Conservation (phyloP, 2,329 filamentous ascomycete genomes). For the Xylariaceae sp. region DNA sequence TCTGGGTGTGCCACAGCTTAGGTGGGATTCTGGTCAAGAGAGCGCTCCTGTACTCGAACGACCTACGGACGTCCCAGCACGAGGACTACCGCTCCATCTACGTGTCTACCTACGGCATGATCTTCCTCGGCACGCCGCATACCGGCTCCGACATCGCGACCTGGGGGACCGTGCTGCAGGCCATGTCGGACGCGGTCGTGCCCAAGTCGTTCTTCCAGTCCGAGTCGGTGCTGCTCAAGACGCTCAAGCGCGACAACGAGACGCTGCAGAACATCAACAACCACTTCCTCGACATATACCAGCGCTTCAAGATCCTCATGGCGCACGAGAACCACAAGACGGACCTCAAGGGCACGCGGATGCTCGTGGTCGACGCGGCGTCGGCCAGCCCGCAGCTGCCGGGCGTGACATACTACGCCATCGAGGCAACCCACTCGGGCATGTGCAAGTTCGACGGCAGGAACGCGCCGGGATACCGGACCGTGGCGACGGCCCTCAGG, state of each 20-base stretch:
- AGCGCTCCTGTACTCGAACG: constrained; percentile 59
- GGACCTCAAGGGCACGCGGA: constrained; percentile 54
- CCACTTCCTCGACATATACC: constrained; percentile 64
- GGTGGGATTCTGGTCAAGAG: constrained; percentile 67
- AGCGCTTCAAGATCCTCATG: constrained; percentile 66
- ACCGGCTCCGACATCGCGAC: constrained; percentile 60
- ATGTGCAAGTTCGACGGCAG: constrained; percentile 41
- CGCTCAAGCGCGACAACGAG: constrained; percentile 67
- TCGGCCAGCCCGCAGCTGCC: constrained; percentile 64
- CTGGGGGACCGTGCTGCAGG: constrained; percentile 61
- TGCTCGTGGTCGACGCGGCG: constrained; percentile 60
- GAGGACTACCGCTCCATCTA: constrained; percentile 62
- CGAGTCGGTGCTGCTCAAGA: constrained; percentile 59
- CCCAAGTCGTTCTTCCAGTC: constrained; percentile 60
- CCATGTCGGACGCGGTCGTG: constrained; percentile 57
- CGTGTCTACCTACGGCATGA: constrained; percentile 66
- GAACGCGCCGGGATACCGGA: constrained; percentile 57
- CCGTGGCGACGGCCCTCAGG: constrained; percentile 39
- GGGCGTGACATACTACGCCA: constrained; percentile 66
- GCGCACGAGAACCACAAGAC: constrained; percentile 69
- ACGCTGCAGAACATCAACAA: constrained; percentile 67
- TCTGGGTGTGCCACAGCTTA: constrained; percentile 69
- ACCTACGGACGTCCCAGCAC: constrained; percentile 49
- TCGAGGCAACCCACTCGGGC: constrained; percentile 31
- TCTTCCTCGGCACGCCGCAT: constrained; percentile 74